Percentiles rank a stretch among this genome's conserved stretches.
These are phyloP conservation scores for Fulvia fulva DNA, from an alignment of 2,329 filamentous ascomycete species.

Conservation along the genomic window DNA sequence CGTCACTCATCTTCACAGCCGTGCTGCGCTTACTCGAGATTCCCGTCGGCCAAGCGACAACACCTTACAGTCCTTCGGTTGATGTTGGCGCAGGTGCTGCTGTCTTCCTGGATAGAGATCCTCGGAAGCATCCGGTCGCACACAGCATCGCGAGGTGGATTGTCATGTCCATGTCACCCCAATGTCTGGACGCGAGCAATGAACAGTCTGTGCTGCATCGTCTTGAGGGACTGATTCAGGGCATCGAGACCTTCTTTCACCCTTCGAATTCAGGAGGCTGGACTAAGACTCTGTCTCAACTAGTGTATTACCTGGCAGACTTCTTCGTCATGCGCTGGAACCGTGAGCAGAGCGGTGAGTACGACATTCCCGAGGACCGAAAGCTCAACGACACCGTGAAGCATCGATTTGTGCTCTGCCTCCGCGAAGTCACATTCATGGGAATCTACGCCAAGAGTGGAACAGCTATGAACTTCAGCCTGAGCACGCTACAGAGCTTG, in stretches of 20 bases:
- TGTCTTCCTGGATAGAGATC: slow-evolving; percentile 84
- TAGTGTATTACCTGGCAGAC: slow-evolving; percentile 88
- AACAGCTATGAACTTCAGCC: slow-evolving; percentile 85
- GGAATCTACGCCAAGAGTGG: slow-evolving; percentile 95
- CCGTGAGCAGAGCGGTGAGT: slow-evolving; percentile 85
- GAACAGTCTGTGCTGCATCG: slow-evolving; percentile 68
- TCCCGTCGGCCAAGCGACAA: slow-evolving; percentile 91
- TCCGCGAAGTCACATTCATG: slow-evolving; percentile 96
- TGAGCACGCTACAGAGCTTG: slow-evolving; percentile 82
- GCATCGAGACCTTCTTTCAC: slow-evolving; percentile 97
- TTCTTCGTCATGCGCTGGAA: slow-evolving; percentile 99
- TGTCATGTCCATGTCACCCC: slow-evolving; percentile 84
- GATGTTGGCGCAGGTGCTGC: slow-evolving; percentile 81
- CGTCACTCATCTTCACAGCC: slow-evolving; percentile 86
- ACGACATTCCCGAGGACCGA: slow-evolving; percentile 76
- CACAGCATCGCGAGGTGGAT: slow-evolving; percentile 94
- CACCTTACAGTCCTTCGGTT: slow-evolving; percentile 75
- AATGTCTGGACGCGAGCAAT: slow-evolving; percentile 69
- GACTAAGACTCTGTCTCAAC: slow-evolving; percentile 84
- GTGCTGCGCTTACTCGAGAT: slow-evolving; percentile 88
- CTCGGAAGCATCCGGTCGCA: slow-evolving; percentile 84
- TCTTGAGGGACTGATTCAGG: slow-evolving; percentile 87
- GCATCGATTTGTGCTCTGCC: slow-evolving; percentile 79
- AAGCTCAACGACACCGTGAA: slow-evolving; percentile 77
- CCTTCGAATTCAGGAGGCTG: slow-evolving; percentile 91